Base-by-base conservation (phyloP, 352 stramenopile species). In the Phytophthora palmivora region DNA sequence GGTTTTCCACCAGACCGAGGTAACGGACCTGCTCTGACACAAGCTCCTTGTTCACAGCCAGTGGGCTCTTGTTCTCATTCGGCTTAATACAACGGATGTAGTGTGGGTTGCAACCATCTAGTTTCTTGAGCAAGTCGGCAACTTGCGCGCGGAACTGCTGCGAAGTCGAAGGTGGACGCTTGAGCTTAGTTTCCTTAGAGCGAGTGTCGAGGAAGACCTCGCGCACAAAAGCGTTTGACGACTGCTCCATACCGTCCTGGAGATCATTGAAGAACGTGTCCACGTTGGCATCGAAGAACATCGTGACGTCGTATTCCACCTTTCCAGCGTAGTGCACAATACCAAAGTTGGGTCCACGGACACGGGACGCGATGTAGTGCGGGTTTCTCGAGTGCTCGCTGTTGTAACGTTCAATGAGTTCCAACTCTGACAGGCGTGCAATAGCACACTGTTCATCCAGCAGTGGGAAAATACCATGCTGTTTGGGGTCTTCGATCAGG, bases 11-110 rank as follows among this genome's bases (percentile, higher is more conserved):
- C 21, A 96, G 69, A 26, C 87, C 87, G 18, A 94, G 66, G 69
- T 90, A 94, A 36, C 81, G 82, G 32, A 94, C 82, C 54, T 96
- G 87, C 53, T 96, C 82, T 5, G 68, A 53, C 19, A 95, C 79
- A 24, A 92, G 79, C 41, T 75, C 72, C 48, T 83, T 79, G 64
- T 94, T 81, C 30, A 89, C 79, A 26, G 71, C 61, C 18, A 90
- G 64, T n/a, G 85, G 79, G n/a, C 70, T 54, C 69, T 97, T 97
- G 26, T 91, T 74, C 43, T 96, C 87, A 56, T 97, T 97, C 2
- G 88, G 83, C 63, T 97, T 97, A 60, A 97, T 96, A 63, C 88
- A 96, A 42, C 89, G 88, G 30, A 97, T 94, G 75, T 97, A 97
- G 69, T 96, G 85, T 21, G 89, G 91, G 63, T 95, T 88, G 64